Evolutionary conservation across 805 yeast species (phyloP), one percentile per base, ranked within the genome.

Genomic region (Kazachstania africana): DNA sequence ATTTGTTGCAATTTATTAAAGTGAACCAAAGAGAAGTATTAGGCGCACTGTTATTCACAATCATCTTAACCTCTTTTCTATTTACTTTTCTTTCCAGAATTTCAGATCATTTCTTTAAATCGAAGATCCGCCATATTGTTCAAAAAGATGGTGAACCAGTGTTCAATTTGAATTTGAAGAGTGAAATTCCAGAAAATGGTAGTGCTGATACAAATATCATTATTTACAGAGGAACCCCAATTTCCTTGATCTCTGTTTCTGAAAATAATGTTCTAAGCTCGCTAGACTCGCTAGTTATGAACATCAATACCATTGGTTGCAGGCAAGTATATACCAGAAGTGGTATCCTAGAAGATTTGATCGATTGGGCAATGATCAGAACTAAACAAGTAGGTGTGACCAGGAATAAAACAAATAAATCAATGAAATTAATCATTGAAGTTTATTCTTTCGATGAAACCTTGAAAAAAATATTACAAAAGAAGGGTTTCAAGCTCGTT

Each of bases 151-250:
- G 66, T 31, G 48, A 41, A 15, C 5, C 27, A 9, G 12, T 36
- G 5, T 36, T 36, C 19, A 24, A 27, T 20, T 24, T 28, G 14
- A 30, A 40, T 26, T 31, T 78, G 36, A 53, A 47, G 16, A 53
- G 47, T 15, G 43, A 33, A 36, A 41, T 28, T 8, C 16, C 19
- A 19, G 45, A 38, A 6, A 43, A 47, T 30, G 38, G 44, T 43
- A 67, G 68, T 14, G 59, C 63, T 12, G 69, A 75, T 41, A 62
- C 83, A 1, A 69, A 67, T 31, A 46, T 76, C 24, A 63, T 78
- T 17, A 49, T 69, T 12, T 80, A 79, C 57, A 69, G 87, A 47
- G 70, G 69, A n/a, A 61, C 75, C 1, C 87, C 91, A 12, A 74
- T 81, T 47, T 84, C 85, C 0, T 59, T 75, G 23, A 60, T 68